Evolutionary conservation across 805 yeast species (phyloP).

Genomic region (Pichia manshurica): DNA sequence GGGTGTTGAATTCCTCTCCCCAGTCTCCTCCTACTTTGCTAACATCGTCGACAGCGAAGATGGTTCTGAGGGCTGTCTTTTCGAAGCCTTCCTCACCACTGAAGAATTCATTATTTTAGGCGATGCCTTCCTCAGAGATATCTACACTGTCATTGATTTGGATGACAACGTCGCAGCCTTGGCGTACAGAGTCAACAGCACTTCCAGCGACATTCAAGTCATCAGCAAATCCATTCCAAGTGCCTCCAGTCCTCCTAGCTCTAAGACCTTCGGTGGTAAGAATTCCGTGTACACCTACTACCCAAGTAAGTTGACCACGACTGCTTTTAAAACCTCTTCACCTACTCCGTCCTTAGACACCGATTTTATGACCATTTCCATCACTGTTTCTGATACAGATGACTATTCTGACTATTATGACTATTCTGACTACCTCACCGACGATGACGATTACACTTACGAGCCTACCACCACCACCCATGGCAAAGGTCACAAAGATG

Average conservation of each 20-base stretch:
- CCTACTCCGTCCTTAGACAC: not conserved
- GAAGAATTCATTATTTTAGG: constrained; percentile 36
- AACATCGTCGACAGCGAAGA: constrained; percentile 8
- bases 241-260: not conserved
- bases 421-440: not conserved
- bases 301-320: not conserved
- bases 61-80: constrained; percentile 29
- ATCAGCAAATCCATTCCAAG: constrained; percentile 1
- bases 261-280: not conserved
- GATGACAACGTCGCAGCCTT: constrained; percentile 37
- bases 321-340: not conserved
- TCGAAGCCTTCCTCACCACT: constrained; percentile 31
- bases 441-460: not conserved
- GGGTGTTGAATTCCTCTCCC: constrained; percentile 44
- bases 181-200: constrained; percentile 33
- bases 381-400: not conserved
- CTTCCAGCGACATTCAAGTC: not conserved
- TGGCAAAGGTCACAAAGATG: too few species aligned
- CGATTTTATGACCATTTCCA: not conserved
- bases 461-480: too few species aligned
- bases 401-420: not conserved
- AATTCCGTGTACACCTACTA: not conserved
- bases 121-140: constrained; percentile 40
- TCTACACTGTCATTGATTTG: constrained; percentile 46
- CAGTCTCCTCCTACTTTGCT: constrained; percentile 25